A percentile compares a stretch with the other conserved stretches of the same genome.
Evolutionary conservation across 1,139 yeast genomes (phyloP).

Genomic region (Candida sojae): DNA sequence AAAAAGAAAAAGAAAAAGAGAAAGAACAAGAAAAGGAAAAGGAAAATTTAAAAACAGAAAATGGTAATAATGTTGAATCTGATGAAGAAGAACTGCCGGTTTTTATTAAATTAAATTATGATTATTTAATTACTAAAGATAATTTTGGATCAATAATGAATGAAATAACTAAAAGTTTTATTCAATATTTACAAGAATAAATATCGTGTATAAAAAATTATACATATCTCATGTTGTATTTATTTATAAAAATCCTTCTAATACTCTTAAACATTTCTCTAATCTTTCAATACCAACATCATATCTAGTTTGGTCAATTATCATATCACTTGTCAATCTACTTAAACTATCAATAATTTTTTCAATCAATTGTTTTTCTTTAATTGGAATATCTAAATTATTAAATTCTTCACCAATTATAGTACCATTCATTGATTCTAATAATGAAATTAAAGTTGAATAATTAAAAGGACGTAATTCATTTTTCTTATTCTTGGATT

Average conservation of each 20-base stretch:
- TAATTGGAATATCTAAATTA: slow-evolving; percentile 68
- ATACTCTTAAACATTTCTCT: slow-evolving; percentile 76
- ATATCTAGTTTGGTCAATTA: slow-evolving; percentile 75
- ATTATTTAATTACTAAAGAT: slow-evolving; percentile 32
- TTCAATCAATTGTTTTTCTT: slow-evolving; percentile 79
- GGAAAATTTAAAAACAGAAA: not conserved
- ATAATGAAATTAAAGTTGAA: slow-evolving; percentile 55
- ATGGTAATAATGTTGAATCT: not conserved
- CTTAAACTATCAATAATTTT: slow-evolving; percentile 84
- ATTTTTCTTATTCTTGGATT: slow-evolving; percentile 10
- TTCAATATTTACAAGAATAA: slow-evolving; percentile 12
- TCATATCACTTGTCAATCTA: slow-evolving; percentile 86
- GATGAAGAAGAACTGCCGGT: not conserved
- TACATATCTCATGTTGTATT: not conserved
- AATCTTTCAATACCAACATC: slow-evolving; percentile 79
- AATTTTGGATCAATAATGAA: slow-evolving; percentile 22
- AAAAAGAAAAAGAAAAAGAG: not conserved
- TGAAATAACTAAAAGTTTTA: slow-evolving; percentile 27
- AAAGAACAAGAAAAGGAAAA: not conserved
- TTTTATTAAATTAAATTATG: slow-evolving; percentile 41
- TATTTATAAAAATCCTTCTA: slow-evolving; percentile 67
- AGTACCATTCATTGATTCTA: slow-evolving; percentile 66
- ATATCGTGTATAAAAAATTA: not conserved
- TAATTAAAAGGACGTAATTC: slow-evolving; percentile 55
- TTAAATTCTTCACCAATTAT: slow-evolving; percentile 72